Evolutionary conservation across 2,329 filamentous ascomycete species (phyloP), one percentile per base, ranked within the genome.

Genomic region (Lachnellula occidentalis): DNA sequence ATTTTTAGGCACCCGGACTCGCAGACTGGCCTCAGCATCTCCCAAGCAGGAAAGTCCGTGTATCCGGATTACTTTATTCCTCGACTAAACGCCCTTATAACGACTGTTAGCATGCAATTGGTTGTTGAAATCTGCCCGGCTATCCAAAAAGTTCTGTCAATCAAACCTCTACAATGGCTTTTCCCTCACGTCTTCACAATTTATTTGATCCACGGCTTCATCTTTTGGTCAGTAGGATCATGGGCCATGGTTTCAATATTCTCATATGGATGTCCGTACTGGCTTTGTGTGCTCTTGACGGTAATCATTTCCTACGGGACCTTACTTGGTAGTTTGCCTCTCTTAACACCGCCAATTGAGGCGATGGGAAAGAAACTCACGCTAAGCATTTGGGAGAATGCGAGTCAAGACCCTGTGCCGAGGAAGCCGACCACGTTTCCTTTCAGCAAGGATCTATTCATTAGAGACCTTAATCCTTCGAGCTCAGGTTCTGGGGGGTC

Each of bases 111-210:
- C 11, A 63, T 73, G 37, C 71, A 73, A 54, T 48, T 62, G 5
- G 57, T 71, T 21, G 67, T 71, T 17, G 70, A 72, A 50, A 64
- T 72, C 5, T 69, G 64, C 12, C 69, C 69, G 1, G 61, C 64
- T 49, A 58, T 74, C 1, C 75, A 78, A 58, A 73, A 69, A 61
- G 56, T 74, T 12, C 65, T 78, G 2, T 74, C 72, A 2, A 64
- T 69, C 5, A 70, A 68, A 22, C 49, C 71, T 22, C 66, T 77
- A 31, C 69, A 73, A 5, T 64, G 70, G 42, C 63, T 77, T 17
- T 76, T 76, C 62, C 75, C 74, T 5, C 74, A 77, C 61, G 73
- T 76, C 59, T 76, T 77, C 63, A 77, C 73, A 27, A 74, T 77
- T 50, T 77, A 77, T 58, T 69, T 77, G 5, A 68, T 76, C 49